Conservation (phyloP, 108 stramenopile species). For the Cyclotella kingstonii region DNA sequence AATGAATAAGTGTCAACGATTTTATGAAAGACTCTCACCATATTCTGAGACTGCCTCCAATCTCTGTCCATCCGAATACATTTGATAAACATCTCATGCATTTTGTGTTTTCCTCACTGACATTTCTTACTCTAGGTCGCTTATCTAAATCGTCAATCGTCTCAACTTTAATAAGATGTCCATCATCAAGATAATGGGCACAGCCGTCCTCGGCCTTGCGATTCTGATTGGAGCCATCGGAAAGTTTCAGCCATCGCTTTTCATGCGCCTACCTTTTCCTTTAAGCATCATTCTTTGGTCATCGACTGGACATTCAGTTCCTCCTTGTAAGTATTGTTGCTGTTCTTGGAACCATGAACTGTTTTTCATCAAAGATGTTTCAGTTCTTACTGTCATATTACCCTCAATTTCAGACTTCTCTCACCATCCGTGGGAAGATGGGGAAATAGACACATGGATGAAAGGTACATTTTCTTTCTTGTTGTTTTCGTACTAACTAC, state of each 20-base stretch:
- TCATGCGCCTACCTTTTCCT: constrained; percentile 39
- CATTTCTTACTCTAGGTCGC: no score
- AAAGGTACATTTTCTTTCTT: constrained; percentile 20
- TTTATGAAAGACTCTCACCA: no score
- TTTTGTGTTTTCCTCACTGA: no score
- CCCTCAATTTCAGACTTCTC: constrained; percentile 14
- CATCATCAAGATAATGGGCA: constrained; percentile 29
- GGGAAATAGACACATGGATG: constrained; percentile 43
- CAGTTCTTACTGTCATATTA: not conserved
- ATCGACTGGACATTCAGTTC: constrained; percentile 40
- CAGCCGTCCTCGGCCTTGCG: constrained; percentile 33
- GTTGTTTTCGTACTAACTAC: no score
- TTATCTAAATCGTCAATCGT: not conserved
- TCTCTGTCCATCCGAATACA: no score
- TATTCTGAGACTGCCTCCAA: no score
- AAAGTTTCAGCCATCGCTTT: constrained; percentile 32
- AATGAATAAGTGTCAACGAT: no score
- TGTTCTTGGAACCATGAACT: not conserved
- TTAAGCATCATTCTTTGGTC: constrained; percentile 46
- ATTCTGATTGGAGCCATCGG: constrained; percentile 35
- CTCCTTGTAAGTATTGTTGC: constrained; percentile 28
- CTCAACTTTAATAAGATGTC: constrained; percentile 10
- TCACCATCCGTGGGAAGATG: constrained; percentile 35
- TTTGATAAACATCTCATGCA: no score
- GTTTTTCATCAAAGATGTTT: not conserved